A percentile compares a stretch with the other conserved stretches of the same genome.
Evolutionary conservation across 805 yeast species (phyloP).

Genomic region (Barnettozyma populi): DNA sequence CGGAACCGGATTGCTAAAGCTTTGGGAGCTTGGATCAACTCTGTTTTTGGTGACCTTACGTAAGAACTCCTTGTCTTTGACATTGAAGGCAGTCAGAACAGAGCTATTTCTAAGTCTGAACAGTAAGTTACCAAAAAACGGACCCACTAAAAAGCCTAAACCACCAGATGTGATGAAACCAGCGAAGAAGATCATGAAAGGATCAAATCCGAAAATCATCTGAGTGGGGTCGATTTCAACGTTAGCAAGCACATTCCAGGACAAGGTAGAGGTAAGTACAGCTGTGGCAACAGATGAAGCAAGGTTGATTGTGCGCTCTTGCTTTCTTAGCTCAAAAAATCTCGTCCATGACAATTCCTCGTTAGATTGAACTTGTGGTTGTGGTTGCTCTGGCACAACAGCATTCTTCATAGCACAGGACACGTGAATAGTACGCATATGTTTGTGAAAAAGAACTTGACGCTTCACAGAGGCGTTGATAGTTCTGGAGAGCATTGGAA

Average conservation of each 20-base stretch:
- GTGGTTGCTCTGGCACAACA: background rate
- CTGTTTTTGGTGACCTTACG: conserved; percentile 70
- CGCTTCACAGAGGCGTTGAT: conserved; percentile 6
- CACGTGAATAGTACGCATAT: background rate
- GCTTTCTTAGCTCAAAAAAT: conserved; percentile 69
- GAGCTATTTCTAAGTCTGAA: conserved; percentile 53
- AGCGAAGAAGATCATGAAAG: conserved; percentile 73
- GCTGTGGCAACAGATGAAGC: conserved; percentile 67
- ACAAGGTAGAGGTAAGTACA: conserved; percentile 52
- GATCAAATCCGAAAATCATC: conserved; percentile 81
- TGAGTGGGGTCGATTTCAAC: conserved; percentile 86
- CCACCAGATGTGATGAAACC: conserved; percentile 69
- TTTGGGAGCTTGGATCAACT: conserved; percentile 88
- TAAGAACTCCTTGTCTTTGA: conserved; percentile 70
- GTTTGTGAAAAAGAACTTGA: background rate
- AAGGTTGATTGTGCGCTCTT: conserved; percentile 64
- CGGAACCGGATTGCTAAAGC: conserved; percentile 93
- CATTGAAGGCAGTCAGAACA: conserved; percentile 40
- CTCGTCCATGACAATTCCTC: conserved; percentile 63
- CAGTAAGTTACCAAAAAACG: conserved; percentile 65
- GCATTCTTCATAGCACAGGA: background rate
- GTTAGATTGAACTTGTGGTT: background rate
- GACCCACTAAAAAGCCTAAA: conserved; percentile 79
- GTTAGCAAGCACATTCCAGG: conserved; percentile 75
- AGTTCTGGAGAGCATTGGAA: conserved; percentile 8